These are phyloP conservation scores for Cicer bijugum DNA, from an alignment of 306 rosid species.

Conservation along the genomic window DNA sequence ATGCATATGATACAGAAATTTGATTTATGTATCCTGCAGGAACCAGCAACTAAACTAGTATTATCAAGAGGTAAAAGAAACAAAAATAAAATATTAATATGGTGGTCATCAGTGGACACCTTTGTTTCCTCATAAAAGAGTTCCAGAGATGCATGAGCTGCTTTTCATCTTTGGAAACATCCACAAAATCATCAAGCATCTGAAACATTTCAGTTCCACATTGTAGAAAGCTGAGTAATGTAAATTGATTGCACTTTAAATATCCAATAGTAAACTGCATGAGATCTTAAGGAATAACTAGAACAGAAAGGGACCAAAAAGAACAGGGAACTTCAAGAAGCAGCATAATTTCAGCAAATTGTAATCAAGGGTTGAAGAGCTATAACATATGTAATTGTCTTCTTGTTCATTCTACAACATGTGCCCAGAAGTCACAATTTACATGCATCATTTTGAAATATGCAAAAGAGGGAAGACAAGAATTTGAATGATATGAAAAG, in stretches of 20 bases:
- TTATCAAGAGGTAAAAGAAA: conserved; percentile 15
- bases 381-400: conserved; percentile 22
- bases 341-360: conserved; percentile 30
- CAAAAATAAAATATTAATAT: conserved; percentile 36
- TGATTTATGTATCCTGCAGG: conserved; percentile 33
- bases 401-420: conserved; percentile 20
- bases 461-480: conserved; percentile 16
- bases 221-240: conserved; percentile 35
- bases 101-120: conserved; percentile 54
- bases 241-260: conserved; percentile 17
- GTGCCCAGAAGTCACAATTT: conserved; percentile 11
- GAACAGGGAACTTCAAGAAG: neutral
- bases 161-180: conserved; percentile 93
- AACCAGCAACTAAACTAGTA: conserved; percentile 24
- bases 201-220: conserved; percentile 52
- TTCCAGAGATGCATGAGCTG: conserved; percentile 99
- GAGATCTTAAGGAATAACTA: conserved; percentile 29
- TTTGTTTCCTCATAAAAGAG: conserved; percentile 91
- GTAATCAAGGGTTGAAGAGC: neutral
- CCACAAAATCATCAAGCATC: conserved; percentile 99
- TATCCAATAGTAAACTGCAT: conserved; percentile 28
- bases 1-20: conserved; percentile 20
- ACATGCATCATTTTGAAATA: conserved; percentile 43
- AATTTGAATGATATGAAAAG: conserved; percentile 31
- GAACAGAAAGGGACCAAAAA: conserved; percentile 24